Evolutionary conservation across 805 yeast genomes (phyloP).

Genomic region (Candida arabinofermentans): DNA sequence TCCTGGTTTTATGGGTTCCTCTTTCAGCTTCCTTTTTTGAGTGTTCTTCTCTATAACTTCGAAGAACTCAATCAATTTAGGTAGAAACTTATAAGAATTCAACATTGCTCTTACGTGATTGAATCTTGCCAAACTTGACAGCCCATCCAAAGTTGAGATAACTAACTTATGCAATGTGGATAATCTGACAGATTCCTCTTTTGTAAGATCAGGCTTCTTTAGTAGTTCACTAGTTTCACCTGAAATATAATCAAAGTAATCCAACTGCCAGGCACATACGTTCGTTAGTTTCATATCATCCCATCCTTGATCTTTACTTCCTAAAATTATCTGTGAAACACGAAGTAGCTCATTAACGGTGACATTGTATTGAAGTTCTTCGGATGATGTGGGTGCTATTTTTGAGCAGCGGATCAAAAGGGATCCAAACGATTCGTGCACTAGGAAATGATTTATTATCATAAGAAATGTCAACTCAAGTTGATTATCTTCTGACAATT

Average conservation of each 20-base stretch:
- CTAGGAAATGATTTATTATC: slow-evolving; percentile 20
- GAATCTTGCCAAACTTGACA: slow-evolving; percentile 39
- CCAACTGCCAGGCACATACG: slow-evolving; percentile 39
- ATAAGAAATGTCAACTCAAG: slow-evolving; percentile 21
- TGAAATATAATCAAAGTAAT: slow-evolving; percentile 25
- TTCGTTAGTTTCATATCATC: slow-evolving; percentile 33
- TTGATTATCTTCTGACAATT: slow-evolving; percentile 10
- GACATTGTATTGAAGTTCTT: neutral
- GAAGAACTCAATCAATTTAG: slow-evolving; percentile 34
- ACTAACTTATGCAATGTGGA: slow-evolving; percentile 14
- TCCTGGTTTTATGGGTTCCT: slow-evolving; percentile 8
- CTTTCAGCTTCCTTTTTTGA: slow-evolving; percentile 32
- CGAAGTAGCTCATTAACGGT: slow-evolving; percentile 20
- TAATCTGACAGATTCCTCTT: slow-evolving; percentile 6
- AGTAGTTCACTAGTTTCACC: slow-evolving; percentile 16
- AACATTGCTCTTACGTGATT: slow-evolving; percentile 39
- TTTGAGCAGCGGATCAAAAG: slow-evolving; percentile 14
- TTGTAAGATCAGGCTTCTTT: slow-evolving; percentile 4
- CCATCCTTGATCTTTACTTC: slow-evolving; percentile 38
- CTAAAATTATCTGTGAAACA: slow-evolving; percentile 33
- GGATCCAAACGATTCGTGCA: slow-evolving; percentile 32
- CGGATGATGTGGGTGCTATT: neutral
- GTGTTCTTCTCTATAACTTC: slow-evolving; percentile 39
- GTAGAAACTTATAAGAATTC: slow-evolving; percentile 36
- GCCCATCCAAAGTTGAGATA: slow-evolving; percentile 34